phyloP scores from a whole-genome alignment of 805 yeast species.

The Metschnikowia kofuensis region DNA sequence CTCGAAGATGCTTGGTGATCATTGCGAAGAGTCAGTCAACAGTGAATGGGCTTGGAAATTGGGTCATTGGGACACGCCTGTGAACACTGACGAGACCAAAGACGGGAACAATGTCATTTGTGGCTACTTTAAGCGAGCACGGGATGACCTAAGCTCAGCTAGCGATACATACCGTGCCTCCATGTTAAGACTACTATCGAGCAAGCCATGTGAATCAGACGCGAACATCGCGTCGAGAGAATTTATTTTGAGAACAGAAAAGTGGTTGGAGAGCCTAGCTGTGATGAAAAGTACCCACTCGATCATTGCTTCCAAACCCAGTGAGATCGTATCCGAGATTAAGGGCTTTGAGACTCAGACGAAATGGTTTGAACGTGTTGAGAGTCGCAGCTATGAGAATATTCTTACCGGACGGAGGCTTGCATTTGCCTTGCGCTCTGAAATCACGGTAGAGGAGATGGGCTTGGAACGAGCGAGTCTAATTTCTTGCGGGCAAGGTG shows the following conservation, averaged over 20 bases:
- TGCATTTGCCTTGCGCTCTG: constrained; percentile 24
- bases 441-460: too few species aligned
- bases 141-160: constrained; percentile 29
- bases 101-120: constrained; percentile 51
- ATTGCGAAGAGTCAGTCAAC: constrained; percentile 15
- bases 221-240: neutral
- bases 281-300: constrained; percentile 4
- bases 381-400: constrained; percentile 12
- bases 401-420: constrained; percentile 42
- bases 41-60: constrained; percentile 72
- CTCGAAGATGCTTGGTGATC: constrained; percentile 43
- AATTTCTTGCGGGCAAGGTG: constrained; percentile 21
- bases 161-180: constrained; percentile 18
- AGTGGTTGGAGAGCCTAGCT: constrained; percentile 10
- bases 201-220: neutral
- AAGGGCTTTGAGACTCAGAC: constrained; percentile 4
- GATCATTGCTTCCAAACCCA: constrained; percentile 8
- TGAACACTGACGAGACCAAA: constrained; percentile 27
- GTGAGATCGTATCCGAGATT: constrained; percentile 4
- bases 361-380: constrained; percentile 14
- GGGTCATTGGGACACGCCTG: constrained; percentile 72
- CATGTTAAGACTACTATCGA: constrained; percentile 19
- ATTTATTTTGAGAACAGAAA: neutral
- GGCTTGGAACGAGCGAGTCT: too few species aligned
- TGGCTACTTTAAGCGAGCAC: constrained; percentile 45